phyloP scores from a whole-genome alignment of 805 yeast genomes.

The Saturnispora saitoi region DNA sequence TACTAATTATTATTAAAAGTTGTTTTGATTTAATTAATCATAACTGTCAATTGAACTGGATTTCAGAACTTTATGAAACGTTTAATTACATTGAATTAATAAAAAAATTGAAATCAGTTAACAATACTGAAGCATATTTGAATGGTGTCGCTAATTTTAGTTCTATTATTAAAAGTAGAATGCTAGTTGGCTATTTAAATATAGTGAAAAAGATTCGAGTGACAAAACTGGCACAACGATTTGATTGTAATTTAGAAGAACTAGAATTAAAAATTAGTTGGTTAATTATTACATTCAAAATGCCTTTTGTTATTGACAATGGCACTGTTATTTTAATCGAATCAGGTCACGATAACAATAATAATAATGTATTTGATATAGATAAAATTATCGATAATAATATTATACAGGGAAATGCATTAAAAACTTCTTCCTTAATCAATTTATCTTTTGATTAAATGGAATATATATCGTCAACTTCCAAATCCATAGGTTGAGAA shows the following conservation, averaged over 20 bases:
- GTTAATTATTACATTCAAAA: slow-evolving; percentile 18
- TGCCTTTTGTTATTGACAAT: slow-evolving; percentile 22
- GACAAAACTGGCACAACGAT: slow-evolving; percentile 16
- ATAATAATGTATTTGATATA: slow-evolving; percentile 1
- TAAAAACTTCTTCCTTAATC: slow-evolving; percentile 1
- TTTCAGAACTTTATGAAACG: slow-evolving; percentile 3
- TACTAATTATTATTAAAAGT: neutral
- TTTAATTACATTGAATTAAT: neutral
- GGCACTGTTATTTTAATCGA: slow-evolving; percentile 10
- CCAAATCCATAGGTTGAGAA: slow-evolving; percentile 33
- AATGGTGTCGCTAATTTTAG: neutral
- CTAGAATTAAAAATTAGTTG: slow-evolving; percentile 16
- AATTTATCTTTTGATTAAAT: slow-evolving; percentile 10
- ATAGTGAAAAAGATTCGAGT: slow-evolving; percentile 15
- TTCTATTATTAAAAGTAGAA: neutral
- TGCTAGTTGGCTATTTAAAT: slow-evolving; percentile 1
- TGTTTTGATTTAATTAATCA: slow-evolving; percentile 2
- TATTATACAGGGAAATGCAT: slow-evolving; percentile 10
- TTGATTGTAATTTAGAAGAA: slow-evolving; percentile 14
- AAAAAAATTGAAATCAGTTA: neutral
- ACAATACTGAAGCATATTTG: neutral
- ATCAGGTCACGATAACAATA: neutral
- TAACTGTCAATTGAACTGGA: neutral
- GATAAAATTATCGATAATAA: slow-evolving; percentile 11
- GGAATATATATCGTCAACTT: slow-evolving; percentile 28